These are phyloP conservation scores for Phanerodontia chrysosporium DNA, from an alignment of 768 basidiomycete species.

Conservation along the genomic window DNA sequence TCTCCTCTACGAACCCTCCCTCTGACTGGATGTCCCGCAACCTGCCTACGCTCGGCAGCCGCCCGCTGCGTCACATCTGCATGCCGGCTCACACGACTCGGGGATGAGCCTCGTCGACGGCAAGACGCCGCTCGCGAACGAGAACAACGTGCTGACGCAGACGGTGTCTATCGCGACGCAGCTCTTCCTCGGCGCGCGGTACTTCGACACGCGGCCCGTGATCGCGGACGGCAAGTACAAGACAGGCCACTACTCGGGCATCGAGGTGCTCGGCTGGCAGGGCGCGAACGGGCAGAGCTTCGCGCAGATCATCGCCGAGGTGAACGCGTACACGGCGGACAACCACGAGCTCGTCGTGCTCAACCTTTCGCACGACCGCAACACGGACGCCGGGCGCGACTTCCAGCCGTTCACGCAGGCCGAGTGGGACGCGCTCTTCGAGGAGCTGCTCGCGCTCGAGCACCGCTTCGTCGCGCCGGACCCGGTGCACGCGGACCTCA, in stretches of 20 bases:
- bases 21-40: slow-evolving; percentile 11
- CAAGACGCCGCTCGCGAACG: slow-evolving; percentile 6
- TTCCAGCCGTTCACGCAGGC: slow-evolving; percentile 7
- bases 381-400: slow-evolving; percentile 8
- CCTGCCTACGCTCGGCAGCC: slow-evolving; percentile 4
- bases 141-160: slow-evolving; percentile 11
- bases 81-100: slow-evolving; percentile 12
- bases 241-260: slow-evolving; percentile 10
- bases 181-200: slow-evolving; percentile 5
- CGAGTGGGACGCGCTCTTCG: slow-evolving; percentile 10
- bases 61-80: slow-evolving; percentile 6
- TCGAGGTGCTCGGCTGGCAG: slow-evolving; percentile 8
- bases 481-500: slow-evolving; percentile 9
- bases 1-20: slow-evolving; percentile 10
- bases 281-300: slow-evolving; percentile 10
- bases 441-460: slow-evolving; percentile 8
- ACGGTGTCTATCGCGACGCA: slow-evolving; percentile 5
- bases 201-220: slow-evolving; percentile 12
- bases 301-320: slow-evolving; percentile 5
- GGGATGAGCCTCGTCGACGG: slow-evolving; percentile 12
- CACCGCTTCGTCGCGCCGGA: slow-evolving; percentile 10
- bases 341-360: slow-evolving; percentile 11
- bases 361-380: slow-evolving; percentile 11
- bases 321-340: slow-evolving; percentile 10
- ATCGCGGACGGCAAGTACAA: slow-evolving; percentile 10